Evolutionary conservation across 176 grass and related monocot genomes (phyloP).

Genomic region (Aegilops longissima): DNA sequence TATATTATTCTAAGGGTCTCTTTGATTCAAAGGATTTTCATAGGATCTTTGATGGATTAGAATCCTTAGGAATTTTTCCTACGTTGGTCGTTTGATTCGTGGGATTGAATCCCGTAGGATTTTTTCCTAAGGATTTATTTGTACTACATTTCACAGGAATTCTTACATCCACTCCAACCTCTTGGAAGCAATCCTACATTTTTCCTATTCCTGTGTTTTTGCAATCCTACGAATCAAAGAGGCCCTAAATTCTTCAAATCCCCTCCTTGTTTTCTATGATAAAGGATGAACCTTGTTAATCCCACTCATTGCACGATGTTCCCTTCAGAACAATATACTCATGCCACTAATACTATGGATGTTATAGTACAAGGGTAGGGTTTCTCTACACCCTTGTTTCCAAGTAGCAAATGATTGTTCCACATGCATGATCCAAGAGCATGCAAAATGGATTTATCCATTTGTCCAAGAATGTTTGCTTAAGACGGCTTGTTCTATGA

Average conservation of each 20-base stretch:
- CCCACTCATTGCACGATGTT: background rate
- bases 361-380: background rate
- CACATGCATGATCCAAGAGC: background rate
- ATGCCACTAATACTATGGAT: background rate
- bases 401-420: background rate
- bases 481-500: background rate
- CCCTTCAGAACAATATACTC: background rate
- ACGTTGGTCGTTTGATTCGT: too few relatives aligned
- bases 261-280: background rate
- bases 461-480: slow-evolving; percentile 39
- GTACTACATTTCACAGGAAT: too few relatives aligned
- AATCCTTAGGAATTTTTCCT: too few relatives aligned
- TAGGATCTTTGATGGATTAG: too few relatives aligned
- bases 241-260: background rate
- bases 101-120: too few relatives aligned
- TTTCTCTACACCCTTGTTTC: background rate
- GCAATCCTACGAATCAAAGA: too few relatives aligned
- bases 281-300: background rate
- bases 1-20: background rate
- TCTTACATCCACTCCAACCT: too few relatives aligned
- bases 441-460: slow-evolving; percentile 6
- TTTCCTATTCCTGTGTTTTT: too few relatives aligned
- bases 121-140: too few relatives aligned
- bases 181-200: too few relatives aligned
- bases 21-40: too few relatives aligned